A percentile compares a stretch with the other conserved stretches of the same genome.
Conservation (phyloP, 2,329 filamentous ascomycete genomes). For the Microsporum ferrugineum region DNA sequence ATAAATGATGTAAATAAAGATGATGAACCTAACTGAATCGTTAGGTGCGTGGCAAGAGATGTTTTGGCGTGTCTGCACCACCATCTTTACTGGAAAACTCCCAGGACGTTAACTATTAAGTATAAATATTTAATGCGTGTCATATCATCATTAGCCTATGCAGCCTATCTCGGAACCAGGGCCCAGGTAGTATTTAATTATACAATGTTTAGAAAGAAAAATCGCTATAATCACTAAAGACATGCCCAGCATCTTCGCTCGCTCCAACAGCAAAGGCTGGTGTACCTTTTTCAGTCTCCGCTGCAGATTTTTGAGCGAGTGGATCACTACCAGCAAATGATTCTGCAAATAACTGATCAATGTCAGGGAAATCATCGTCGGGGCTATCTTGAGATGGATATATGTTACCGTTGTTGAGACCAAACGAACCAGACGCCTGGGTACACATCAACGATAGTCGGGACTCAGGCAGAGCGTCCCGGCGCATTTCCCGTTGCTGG, state of each 20-base stretch:
- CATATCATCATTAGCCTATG: not conserved
- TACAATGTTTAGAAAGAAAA: not conserved
- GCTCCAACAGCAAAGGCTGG: not conserved
- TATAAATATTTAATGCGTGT: not conserved
- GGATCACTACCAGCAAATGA: not conserved
- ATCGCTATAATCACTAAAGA: not conserved
- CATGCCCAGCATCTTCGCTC: not conserved
- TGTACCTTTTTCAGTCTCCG: not conserved
- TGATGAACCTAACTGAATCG: not conserved
- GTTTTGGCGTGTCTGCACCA: not conserved
- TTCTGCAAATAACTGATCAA: constrained; percentile 17
- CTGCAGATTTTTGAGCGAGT: not conserved
- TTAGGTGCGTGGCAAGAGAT: not conserved
- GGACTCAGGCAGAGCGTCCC: not conserved
- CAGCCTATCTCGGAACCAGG: not conserved
- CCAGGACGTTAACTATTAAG: not conserved
- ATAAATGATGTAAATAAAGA: not conserved
- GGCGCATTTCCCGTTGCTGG: too few relatives aligned
- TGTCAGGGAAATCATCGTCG: constrained; percentile 22
- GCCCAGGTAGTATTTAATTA: not conserved
- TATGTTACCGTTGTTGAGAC: not conserved
- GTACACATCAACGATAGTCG: constrained; percentile 13
- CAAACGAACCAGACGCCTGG: constrained; percentile 3
- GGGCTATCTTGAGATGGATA: constrained; percentile 2
- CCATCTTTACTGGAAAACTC: not conserved